Evolutionary conservation across 108 stramenopile genomes (phyloP), one percentile per base, ranked within the genome.

Genomic region (Stephanodiscus triporus): DNA sequence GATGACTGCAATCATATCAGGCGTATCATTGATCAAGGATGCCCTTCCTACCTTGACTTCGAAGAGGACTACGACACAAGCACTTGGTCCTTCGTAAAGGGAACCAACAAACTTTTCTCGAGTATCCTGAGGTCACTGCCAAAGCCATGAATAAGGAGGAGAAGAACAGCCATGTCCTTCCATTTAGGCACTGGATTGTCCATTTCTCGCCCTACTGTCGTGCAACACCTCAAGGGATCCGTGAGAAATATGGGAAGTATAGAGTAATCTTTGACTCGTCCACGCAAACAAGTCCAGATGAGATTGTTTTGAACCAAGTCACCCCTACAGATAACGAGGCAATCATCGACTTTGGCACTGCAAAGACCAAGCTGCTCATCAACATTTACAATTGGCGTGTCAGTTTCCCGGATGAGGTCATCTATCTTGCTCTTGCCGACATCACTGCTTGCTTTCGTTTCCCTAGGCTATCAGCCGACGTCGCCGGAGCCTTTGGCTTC

Each of bases 141-240:
- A 38, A 57, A 55, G 16, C 54, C 22, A 69, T 69, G 68, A 57
- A 57, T n/a, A 69, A 69, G 23, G 56, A 59, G 47, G 57, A 70
- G 16, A 58, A n/a, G 26, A 29, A 70, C 30, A 70, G 69, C 40
- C 69, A 70, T 11, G 30, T 70, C 0, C 6, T 59, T 2, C 40
- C 69, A 29, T n/a, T 70, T 14, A 19, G 1, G 14, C 2, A 4
- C 24, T 45, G 51, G 32, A 23, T 70, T 1, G 16, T 40, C 8
- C 11, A 30, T 24, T 70, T 70, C 57, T 58, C 69, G 10, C 36
- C 57, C 10, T 59, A 43, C 17, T 29, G 32, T 36, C 29, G 36
- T 37, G 37, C 54, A 19, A 51, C 51, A 30, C 57, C 42, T 6
- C 69, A 59, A 70, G 38, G 56, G 3, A 59, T 70, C 26, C 29